Conservation (phyloP, 371 early-diverging fungal genomes). For the Aphelidium insulamus region DNA sequence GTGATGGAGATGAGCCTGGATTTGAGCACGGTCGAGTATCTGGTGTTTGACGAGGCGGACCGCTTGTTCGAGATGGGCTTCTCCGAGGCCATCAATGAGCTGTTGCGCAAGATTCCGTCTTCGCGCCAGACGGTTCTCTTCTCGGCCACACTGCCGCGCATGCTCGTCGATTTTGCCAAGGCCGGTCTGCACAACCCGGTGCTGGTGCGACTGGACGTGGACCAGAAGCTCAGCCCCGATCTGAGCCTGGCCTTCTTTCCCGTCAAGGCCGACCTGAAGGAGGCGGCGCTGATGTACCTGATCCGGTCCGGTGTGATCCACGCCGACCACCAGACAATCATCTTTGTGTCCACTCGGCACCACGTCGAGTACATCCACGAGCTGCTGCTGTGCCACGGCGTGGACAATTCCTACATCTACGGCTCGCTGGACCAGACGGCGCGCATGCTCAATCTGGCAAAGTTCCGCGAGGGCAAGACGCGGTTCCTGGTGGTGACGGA, state of each 20-base stretch:
- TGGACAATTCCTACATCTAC: slow-evolving; percentile 62
- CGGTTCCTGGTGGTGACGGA: slow-evolving; percentile 90
- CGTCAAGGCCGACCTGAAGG: slow-evolving; percentile 62
- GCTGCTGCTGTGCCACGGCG: slow-evolving; percentile 41
- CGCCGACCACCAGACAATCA: slow-evolving; percentile 46
- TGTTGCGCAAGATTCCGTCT: slow-evolving; percentile 56
- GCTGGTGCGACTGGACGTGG: slow-evolving; percentile 75
- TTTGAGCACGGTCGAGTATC: slow-evolving; percentile 65
- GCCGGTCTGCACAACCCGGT: slow-evolving; percentile 84
- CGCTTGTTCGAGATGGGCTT: slow-evolving; percentile 95
- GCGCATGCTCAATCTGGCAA: slow-evolving; percentile 57
- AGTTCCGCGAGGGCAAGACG: slow-evolving; percentile 52
- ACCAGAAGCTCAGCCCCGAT: slow-evolving; percentile 76
- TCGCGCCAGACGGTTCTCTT: slow-evolving; percentile 76
- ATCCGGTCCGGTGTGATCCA: slow-evolving; percentile 20
- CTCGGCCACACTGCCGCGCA: slow-evolving; percentile 82
- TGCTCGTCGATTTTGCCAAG: slow-evolving; percentile 81
- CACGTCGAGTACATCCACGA: slow-evolving; percentile 79
- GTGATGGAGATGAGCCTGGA: slow-evolving; percentile 83
- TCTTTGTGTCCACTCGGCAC: slow-evolving; percentile 89
- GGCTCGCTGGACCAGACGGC: slow-evolving; percentile 86
- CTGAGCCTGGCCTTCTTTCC: slow-evolving; percentile 76
- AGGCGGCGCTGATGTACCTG: slow-evolving; percentile 63
- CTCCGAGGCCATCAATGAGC: slow-evolving; percentile 78
- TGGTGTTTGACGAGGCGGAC: slow-evolving; percentile 98